Evolutionary conservation across 2,329 filamentous ascomycete genomes (phyloP).

Genomic region (Trichoderma breve): DNA sequence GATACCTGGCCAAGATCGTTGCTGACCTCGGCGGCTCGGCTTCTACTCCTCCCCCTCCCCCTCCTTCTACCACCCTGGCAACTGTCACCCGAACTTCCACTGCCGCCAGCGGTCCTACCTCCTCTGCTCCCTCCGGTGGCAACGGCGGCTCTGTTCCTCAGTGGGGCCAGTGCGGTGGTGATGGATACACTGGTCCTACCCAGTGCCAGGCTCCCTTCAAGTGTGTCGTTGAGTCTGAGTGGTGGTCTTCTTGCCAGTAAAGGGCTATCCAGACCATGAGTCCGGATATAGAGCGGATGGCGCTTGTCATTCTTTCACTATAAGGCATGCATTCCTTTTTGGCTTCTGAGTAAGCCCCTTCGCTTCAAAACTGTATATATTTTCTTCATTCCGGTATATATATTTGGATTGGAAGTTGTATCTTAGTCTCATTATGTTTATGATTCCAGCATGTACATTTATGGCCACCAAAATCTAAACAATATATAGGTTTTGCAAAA

Average conservation of each 20-base stretch:
- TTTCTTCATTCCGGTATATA: background rate
- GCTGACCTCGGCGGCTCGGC: conserved; percentile 29
- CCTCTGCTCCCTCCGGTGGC: background rate
- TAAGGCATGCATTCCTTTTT: background rate
- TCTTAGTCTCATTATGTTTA: background rate
- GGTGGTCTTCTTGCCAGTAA: conserved; percentile 27
- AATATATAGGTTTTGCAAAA: background rate
- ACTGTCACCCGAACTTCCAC: conserved; percentile 6
- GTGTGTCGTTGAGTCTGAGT: conserved; percentile 22
- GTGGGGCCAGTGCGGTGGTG: conserved; percentile 29
- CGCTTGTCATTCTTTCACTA: too few relatives aligned
- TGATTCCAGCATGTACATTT: background rate
- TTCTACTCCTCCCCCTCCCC: background rate
- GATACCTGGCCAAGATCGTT: conserved; percentile 51
- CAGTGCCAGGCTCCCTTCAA: conserved; percentile 26
- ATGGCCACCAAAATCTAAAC: background rate
- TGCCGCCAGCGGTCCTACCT: background rate
- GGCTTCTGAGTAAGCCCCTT: background rate
- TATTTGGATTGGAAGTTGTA: background rate
- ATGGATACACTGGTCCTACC: conserved; percentile 26
- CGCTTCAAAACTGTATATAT: background rate
- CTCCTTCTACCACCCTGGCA: background rate
- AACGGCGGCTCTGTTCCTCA: conserved; percentile 21
- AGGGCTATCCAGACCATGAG: too few relatives aligned
- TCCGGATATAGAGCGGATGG: background rate